phyloP scores from a whole-genome alignment of 2,329 filamentous ascomycete genomes.

The Fusarium camptoceras region DNA sequence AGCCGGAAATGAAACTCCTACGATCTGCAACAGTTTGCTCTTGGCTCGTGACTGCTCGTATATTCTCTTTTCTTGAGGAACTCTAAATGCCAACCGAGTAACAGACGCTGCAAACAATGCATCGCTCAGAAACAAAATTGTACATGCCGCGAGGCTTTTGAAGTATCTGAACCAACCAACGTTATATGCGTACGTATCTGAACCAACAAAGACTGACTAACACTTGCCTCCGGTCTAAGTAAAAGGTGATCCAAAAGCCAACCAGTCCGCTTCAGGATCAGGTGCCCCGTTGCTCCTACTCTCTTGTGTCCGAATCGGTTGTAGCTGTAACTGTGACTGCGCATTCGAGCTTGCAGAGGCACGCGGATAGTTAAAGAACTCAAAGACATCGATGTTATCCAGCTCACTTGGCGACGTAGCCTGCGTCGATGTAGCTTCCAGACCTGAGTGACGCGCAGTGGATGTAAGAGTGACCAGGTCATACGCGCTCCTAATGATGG shows the following conservation, averaged over 20 bases:
- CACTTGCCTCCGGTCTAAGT: background rate
- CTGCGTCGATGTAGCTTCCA: conserved; percentile 55
- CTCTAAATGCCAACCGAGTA: too few species aligned
- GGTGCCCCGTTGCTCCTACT: conserved; percentile 21
- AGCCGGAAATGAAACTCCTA: background rate
- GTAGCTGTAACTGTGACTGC: conserved; percentile 26
- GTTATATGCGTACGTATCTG: too few species aligned
- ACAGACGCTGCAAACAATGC: background rate
- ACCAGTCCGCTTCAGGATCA: conserved; percentile 35
- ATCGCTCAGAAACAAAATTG: background rate
- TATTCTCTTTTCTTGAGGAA: background rate
- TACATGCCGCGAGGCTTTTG: conserved; percentile 9
- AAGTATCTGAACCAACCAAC: conserved; percentile 7
- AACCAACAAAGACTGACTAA: background rate
- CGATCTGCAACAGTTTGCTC: too few species aligned
- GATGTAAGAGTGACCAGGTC: conserved; percentile 54
- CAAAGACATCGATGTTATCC: conserved; percentile 59
- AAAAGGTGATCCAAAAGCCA: conserved; percentile 31
- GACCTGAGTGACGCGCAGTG: conserved; percentile 51
- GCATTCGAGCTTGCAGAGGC: conserved; percentile 37
- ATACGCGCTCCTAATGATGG: conserved; percentile 52
- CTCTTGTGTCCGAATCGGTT: conserved; percentile 8
- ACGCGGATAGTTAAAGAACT: conserved; percentile 60
- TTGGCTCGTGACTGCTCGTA: background rate
- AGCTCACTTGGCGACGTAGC: conserved; percentile 55